Base-by-base conservation (phyloP, 352 stramenopile genomes). In the Pythium plurisporium region DNA sequence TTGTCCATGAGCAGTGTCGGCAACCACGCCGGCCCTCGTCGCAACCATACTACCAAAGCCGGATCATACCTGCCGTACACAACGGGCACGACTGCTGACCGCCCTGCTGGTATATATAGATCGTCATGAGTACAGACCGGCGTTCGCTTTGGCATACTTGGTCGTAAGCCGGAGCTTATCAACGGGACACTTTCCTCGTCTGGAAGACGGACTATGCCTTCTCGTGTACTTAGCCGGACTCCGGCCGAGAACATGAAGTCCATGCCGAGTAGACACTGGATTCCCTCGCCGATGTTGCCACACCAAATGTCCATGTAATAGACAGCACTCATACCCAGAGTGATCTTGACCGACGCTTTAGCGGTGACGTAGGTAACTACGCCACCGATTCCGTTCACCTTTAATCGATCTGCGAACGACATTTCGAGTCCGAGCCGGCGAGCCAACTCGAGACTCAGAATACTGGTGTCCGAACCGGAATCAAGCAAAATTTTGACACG, bases 191-290 rank as follows among this genome's bases (percentile, higher is more conserved):
- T 4, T 17, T 64, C 56, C 30, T 65, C 57, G n/a, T 65, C 57
- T 2, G 57, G 57, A 0, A 65, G 19, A 1, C 23, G 30, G 31
- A 58, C 57, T 4, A 19, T 38, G 3, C 63, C 43, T 20, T 72
- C 57, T 0, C 31, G 31, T 0, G 50, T 33, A 17, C 53, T 53
- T 0, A 65, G 30, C 8, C 62, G 41, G 1, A 76, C 64, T 2
- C 65, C 65, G 8, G 58, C 49, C 42, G 1, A 43, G 12, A 4
- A 25, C 62, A 74, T 74, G 48, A 73, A 76, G 34, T 73, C 50
- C 57, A 69, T 64, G 2, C 64, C 57, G 0, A 76, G 54, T 1
- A 73, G 41, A n/a, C 57, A 70, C 2, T 73, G 54, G 12, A 71
- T 44, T 1, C 63, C 66, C 23, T 69, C 43, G 0, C 61, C 62